These are phyloP conservation scores for Ceriops decandra DNA, from an alignment of 345 rosid species.

Conservation along the genomic window DNA sequence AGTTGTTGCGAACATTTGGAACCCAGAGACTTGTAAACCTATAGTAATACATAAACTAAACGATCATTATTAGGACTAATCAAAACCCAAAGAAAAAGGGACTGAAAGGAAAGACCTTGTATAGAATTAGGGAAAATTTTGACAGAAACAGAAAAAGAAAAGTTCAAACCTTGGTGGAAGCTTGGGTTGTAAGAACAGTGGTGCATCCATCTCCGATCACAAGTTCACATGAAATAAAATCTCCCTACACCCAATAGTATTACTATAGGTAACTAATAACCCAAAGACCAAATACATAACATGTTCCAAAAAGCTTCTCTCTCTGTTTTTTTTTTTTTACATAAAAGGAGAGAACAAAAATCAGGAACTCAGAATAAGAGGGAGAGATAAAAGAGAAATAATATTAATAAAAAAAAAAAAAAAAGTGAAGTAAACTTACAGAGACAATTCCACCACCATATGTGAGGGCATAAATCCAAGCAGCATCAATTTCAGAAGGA, in stretches of 20 bases:
- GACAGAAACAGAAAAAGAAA: constrained; percentile 3
- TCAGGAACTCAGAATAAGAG: background rate
- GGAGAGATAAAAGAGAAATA: background rate
- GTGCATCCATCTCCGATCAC: constrained; percentile 67
- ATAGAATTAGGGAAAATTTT: background rate
- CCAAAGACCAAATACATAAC: too few relatives aligned
- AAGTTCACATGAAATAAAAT: constrained; percentile 64
- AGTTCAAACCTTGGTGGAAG: constrained; percentile 73
- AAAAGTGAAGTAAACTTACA: constrained; percentile 31
- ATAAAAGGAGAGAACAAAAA: background rate
- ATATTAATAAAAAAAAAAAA: background rate
- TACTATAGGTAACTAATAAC: too few relatives aligned
- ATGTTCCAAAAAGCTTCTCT: too few relatives aligned
- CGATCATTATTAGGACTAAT: background rate
- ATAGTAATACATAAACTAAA: background rate
- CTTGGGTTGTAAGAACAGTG: constrained; percentile 73
- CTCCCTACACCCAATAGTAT: constrained; percentile 38
- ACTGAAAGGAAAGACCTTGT: background rate
- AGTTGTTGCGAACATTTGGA: constrained; percentile 62
- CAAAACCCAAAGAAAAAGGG: background rate
- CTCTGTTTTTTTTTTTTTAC: too few relatives aligned
- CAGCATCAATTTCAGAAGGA: constrained; percentile 64
- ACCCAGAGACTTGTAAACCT: constrained; percentile 83
- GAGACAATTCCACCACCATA: constrained; percentile 97
- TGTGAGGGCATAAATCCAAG: constrained; percentile 81